These are phyloP conservation scores for Sarocladiaceae sp. DNA, from an alignment of 2,329 filamentous ascomycete species.

Conservation along the genomic window DNA sequence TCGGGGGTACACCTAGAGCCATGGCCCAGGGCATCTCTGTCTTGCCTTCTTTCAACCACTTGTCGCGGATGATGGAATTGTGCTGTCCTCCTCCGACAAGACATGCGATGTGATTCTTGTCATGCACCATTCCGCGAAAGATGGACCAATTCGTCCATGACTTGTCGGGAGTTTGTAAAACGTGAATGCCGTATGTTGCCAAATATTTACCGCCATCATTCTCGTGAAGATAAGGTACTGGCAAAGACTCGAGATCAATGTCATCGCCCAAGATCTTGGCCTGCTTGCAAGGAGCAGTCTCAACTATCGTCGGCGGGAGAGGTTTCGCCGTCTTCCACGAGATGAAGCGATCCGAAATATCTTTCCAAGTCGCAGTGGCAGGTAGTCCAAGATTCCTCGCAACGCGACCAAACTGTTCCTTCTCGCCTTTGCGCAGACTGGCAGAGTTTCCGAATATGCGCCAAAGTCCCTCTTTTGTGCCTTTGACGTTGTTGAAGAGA, in stretches of 20 bases:
- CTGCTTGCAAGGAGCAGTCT: conserved; percentile 39
- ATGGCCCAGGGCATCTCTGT: conserved; percentile 43
- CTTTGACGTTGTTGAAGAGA: conserved; percentile 48
- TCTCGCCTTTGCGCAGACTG: conserved; percentile 26
- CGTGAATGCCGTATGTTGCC: conserved; percentile 45
- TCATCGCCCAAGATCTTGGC: conserved; percentile 30
- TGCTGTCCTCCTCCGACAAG: conserved; percentile 41
- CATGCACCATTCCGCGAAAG: conserved; percentile 40
- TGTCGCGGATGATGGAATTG: conserved; percentile 38
- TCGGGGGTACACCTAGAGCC: conserved; percentile 44
- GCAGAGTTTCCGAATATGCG: conserved; percentile 42
- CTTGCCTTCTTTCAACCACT: conserved; percentile 40
- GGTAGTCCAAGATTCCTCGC: conserved; percentile 37
- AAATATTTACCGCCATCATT: conserved; percentile 45
- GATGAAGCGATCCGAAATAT: conserved; percentile 35
- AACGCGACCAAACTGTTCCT: conserved; percentile 34
- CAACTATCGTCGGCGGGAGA: conserved; percentile 29
- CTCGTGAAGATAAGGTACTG: conserved; percentile 37
- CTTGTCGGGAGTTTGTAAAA: conserved; percentile 39
- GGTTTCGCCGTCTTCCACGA: conserved; percentile 26
- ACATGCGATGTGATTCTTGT: conserved; percentile 34
- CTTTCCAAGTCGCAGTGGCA: conserved; percentile 28
- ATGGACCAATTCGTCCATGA: conserved; percentile 46
- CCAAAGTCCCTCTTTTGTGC: conserved; percentile 38
- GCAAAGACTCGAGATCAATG: conserved; percentile 38